These are phyloP conservation scores for Aspergillus fructus DNA, from an alignment of 2,329 filamentous ascomycete species.

Conservation along the genomic window DNA sequence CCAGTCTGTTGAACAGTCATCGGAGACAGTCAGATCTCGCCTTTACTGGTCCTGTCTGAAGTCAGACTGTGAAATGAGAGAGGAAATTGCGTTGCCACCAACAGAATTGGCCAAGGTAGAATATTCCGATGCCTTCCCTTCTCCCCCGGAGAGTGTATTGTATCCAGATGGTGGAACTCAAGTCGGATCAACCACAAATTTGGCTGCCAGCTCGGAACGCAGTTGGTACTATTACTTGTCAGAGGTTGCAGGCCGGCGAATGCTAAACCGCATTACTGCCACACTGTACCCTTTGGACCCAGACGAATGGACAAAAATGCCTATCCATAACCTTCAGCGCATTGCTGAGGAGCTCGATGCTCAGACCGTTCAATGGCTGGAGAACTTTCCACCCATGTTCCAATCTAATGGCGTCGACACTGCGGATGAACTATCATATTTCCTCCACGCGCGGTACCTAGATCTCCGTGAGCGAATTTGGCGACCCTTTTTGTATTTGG, in stretches of 20 bases:
- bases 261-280: too few species aligned
- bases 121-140: not conserved
- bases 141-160: not conserved
- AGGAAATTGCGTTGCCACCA: not conserved
- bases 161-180: not conserved
- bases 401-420: not conserved
- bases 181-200: too few species aligned
- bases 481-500: not conserved
- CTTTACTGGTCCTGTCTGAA: constrained; percentile 1
- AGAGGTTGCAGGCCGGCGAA: too few species aligned
- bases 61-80: constrained; percentile 1
- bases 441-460: not conserved
- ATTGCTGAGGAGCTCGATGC: too few species aligned
- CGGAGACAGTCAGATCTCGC: not conserved
- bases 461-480: not conserved
- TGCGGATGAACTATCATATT: not conserved
- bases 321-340: too few species aligned
- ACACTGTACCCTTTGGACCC: too few species aligned
- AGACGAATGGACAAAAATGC: too few species aligned
- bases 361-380: too few species aligned
- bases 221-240: too few species aligned
- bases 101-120: not conserved
- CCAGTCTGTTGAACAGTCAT: not conserved
- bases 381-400: too few species aligned
- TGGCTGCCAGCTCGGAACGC: too few species aligned